Evolutionary conservation across 768 basidiomycete genomes (phyloP).

Genomic region (Heimioporus sp.): DNA sequence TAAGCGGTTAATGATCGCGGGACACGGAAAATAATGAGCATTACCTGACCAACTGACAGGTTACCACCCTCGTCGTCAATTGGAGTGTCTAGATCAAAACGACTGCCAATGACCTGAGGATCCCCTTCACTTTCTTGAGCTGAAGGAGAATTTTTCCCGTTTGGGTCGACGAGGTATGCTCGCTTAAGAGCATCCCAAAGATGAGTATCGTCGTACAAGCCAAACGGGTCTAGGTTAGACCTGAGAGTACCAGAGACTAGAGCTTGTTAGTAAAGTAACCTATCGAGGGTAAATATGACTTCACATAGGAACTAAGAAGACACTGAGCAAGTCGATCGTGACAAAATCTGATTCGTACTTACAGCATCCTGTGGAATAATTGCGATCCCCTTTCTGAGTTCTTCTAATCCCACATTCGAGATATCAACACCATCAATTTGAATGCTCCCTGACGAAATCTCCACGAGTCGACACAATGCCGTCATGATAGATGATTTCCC

Average conservation of each 20-base stretch:
- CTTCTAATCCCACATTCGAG: constrained; percentile 72
- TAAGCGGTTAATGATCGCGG: neutral
- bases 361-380: constrained; percentile 80
- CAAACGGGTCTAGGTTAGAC: constrained; percentile 89
- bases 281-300: constrained; percentile 3
- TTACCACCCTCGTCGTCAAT: constrained; percentile 89
- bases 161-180: constrained; percentile 71
- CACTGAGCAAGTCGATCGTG: neutral
- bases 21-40: constrained; percentile 9
- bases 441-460: constrained; percentile 73
- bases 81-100: constrained; percentile 79
- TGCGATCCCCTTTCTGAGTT: constrained; percentile 63
- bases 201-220: constrained; percentile 69
- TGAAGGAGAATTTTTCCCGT: constrained; percentile 17
- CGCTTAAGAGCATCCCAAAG: constrained; percentile 89
- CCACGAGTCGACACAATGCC: constrained; percentile 82
- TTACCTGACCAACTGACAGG: constrained; percentile 60
- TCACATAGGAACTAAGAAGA: constrained; percentile 38
- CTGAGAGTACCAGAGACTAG: constrained; percentile 77
- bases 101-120: constrained; percentile 37
- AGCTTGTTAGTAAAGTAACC: constrained; percentile 8
- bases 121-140: constrained; percentile 39
- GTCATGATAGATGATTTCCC: constrained; percentile 92
- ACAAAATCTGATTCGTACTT: neutral
- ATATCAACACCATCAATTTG: constrained; percentile 82